Evolutionary conservation across 805 yeast genomes (phyloP).

Genomic region (Yarrowia keelungensis): DNA sequence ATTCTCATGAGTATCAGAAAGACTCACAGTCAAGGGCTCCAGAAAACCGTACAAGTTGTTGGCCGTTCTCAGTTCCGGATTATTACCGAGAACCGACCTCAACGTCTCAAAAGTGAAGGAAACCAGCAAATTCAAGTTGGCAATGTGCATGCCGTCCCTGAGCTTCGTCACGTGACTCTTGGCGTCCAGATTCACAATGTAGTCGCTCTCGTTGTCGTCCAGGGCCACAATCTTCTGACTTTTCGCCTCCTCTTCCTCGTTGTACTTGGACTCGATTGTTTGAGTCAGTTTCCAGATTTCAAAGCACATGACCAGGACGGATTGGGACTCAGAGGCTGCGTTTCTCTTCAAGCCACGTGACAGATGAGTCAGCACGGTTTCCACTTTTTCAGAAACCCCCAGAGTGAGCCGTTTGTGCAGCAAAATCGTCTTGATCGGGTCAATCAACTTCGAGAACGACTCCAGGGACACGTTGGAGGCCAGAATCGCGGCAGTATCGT

Average conservation of each 20-base stretch:
- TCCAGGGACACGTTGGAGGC: conserved; percentile 67
- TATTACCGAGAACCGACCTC: conserved; percentile 70
- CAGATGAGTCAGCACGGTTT: conserved; percentile 77
- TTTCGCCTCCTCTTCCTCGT: conserved; percentile 43
- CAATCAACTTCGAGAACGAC: conserved; percentile 62
- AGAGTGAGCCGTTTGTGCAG: conserved; percentile 68
- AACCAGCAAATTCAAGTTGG: conserved; percentile 68
- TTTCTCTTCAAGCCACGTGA: conserved; percentile 82
- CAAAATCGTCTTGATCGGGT: conserved; percentile 70
- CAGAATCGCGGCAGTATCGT: conserved; percentile 81
- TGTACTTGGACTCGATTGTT: conserved; percentile 44
- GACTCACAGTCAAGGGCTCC: conserved; percentile 68
- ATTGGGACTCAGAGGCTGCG: conserved; percentile 61
- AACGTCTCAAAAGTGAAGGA: conserved; percentile 78
- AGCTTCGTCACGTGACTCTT: conserved; percentile 40
- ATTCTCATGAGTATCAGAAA: conserved; percentile 74
- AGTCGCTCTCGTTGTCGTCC: conserved; percentile 61
- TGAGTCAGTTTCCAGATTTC: conserved; percentile 64
- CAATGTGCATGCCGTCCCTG: conserved; percentile 53
- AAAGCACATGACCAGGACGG: conserved; percentile 72
- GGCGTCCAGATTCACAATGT: conserved; percentile 73
- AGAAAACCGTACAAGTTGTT: conserved; percentile 73
- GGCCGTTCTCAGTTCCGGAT: conserved; percentile 64
- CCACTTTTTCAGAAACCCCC: conserved; percentile 75
- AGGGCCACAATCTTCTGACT: conserved; percentile 42